Conservation (phyloP, 139 green algal genomes). For the Desmodesmus armatus region DNA sequence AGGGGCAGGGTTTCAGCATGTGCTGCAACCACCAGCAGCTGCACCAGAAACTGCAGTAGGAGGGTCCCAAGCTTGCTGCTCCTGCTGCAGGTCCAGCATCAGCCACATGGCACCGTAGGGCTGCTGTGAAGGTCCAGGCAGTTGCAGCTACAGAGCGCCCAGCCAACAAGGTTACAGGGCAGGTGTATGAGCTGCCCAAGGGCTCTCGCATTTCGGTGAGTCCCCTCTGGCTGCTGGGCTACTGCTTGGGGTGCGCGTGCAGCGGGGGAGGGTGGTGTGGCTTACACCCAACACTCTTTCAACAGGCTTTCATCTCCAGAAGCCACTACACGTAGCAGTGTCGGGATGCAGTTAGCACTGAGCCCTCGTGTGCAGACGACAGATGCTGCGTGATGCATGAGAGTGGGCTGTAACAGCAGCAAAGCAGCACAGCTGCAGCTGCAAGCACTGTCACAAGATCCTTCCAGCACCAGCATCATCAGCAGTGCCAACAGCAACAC, state of each 20-base stretch:
- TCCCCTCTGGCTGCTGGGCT: too few species aligned
- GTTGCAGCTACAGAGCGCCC: conserved; percentile 35
- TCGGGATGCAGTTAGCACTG: background rate
- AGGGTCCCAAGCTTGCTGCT: background rate
- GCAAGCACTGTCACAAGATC: background rate
- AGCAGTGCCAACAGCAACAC: too few species aligned
- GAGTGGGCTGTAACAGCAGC: too few species aligned
- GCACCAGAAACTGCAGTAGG: too few species aligned
- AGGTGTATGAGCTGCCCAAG: conserved; percentile 27
- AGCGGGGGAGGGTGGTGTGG: too few species aligned
- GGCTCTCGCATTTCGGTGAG: conserved; percentile 18
- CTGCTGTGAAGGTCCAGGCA: background rate
- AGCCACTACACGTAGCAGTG: background rate
- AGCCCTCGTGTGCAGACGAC: too few species aligned
- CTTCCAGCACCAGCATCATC: background rate
- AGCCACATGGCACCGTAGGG: background rate
- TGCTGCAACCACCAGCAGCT: background rate
- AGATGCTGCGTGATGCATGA: too few species aligned
- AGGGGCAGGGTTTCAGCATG: background rate
- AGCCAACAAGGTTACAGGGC: conserved; percentile 11
- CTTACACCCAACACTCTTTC: too few species aligned
- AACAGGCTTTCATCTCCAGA: background rate
- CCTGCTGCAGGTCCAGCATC: background rate
- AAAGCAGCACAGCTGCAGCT: background rate
- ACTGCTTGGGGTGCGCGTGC: background rate